A percentile compares a stretch with the other conserved stretches of the same genome.
Conservation (phyloP, 2,329 filamentous ascomycete species). For the Aspergillus sp. region DNA sequence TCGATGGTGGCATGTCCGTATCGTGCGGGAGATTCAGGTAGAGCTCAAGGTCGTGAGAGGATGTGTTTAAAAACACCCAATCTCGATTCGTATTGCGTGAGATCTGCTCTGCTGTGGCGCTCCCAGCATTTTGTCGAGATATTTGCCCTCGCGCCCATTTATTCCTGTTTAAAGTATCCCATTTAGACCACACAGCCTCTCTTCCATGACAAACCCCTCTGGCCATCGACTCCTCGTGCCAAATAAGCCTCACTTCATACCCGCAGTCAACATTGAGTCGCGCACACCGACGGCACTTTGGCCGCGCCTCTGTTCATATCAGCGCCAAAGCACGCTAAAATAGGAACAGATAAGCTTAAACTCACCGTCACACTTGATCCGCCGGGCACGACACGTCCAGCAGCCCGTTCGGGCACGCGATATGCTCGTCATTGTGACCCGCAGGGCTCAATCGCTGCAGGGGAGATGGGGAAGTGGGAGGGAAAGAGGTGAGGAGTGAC, state of each 20-base stretch:
- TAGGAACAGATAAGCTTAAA: background rate
- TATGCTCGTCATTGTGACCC: conserved; percentile 7
- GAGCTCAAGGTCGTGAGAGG: background rate
- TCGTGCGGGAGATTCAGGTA: background rate
- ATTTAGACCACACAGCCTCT: background rate
- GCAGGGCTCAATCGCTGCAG: background rate
- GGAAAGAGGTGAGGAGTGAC: background rate
- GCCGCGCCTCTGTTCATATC: background rate
- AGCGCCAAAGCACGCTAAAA: background rate
- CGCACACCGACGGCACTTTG: background rate
- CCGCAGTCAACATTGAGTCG: conserved; percentile 14
- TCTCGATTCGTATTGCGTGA: too few relatives aligned
- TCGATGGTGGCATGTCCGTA: too few relatives aligned
- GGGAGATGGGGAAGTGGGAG: background rate
- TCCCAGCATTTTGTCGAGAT: background rate
- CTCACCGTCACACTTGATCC: conserved; percentile 31
- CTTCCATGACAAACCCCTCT: conserved; percentile 33
- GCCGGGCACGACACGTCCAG: conserved; percentile 27
- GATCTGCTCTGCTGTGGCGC: too few relatives aligned
- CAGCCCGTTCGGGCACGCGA: conserved; percentile 28
- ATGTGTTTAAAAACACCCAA: background rate
- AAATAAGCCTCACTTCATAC: conserved; percentile 29
- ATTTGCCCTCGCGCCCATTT: background rate
- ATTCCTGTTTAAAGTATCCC: background rate
- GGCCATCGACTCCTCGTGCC: conserved; percentile 33